Percentiles rank a stretch among this genome's conserved stretches.
Evolutionary conservation across 371 early-diverging fungal species (phyloP).

Genomic region (Lichtheimia ramosa): DNA sequence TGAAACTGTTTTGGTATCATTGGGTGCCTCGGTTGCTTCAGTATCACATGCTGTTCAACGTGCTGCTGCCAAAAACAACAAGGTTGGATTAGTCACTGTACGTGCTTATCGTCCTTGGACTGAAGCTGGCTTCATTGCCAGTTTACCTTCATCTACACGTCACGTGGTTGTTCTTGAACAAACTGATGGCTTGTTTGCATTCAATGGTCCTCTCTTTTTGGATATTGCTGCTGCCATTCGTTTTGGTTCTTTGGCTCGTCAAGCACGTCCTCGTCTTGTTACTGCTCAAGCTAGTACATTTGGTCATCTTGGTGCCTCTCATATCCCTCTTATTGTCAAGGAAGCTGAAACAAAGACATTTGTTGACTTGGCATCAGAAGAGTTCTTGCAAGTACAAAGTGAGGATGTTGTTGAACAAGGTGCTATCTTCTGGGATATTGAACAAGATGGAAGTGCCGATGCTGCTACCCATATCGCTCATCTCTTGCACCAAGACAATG

Average conservation of each 20-base stretch:
- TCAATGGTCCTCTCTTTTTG: constrained; percentile 64
- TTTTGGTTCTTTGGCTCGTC: constrained; percentile 43
- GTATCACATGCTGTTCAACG: constrained; percentile 47
- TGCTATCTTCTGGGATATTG: constrained; percentile 73
- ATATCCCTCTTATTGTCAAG: constrained; percentile 44
- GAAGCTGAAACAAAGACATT: constrained; percentile 36
- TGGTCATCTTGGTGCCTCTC: constrained; percentile 31
- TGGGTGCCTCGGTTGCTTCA: constrained; percentile 56
- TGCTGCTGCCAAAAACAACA: constrained; percentile 16
- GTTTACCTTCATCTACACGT: constrained; percentile 63
- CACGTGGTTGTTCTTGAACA: constrained; percentile 61
- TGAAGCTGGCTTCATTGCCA: constrained; percentile 63
- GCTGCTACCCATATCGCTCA: constrained; percentile 55
- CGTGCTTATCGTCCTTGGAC: constrained; percentile 86
- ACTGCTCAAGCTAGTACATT: constrained; percentile 46
- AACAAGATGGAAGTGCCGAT: constrained; percentile 49
- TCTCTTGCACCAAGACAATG: constrained; percentile 33
- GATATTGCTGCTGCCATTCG: constrained; percentile 75
- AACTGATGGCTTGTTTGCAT: constrained; percentile 52
- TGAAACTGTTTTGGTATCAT: constrained; percentile 73
- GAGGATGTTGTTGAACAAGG: constrained; percentile 17
- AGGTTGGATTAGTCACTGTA: constrained; percentile 72
- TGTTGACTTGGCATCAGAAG: constrained; percentile 27
- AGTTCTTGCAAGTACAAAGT: constrained; percentile 13
- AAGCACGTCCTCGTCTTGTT: constrained; percentile 39